Conservation (phyloP, 495 filamentous ascomycete genomes). For the Aspergillus baeticus region DNA sequence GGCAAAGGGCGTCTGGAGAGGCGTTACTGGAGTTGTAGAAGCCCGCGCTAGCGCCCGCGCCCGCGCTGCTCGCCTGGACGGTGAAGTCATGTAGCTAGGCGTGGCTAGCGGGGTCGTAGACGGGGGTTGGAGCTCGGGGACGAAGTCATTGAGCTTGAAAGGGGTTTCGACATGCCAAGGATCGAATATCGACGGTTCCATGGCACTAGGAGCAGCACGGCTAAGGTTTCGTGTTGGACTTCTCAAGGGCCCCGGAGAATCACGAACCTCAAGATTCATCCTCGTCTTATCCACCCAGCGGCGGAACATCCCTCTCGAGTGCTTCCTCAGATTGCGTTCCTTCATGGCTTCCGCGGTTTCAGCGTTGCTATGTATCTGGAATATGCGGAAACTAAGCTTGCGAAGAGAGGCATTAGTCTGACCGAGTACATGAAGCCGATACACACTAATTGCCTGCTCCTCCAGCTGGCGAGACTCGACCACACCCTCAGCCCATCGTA, state of each 20-base stretch:
- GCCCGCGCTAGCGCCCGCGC: conserved; percentile 49
- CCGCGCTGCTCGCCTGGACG: conserved; percentile 55
- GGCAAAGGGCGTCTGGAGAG: conserved; percentile 46
- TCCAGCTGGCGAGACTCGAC: conserved; percentile 42
- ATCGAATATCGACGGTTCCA: conserved; percentile 37
- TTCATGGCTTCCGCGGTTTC: conserved; percentile 54
- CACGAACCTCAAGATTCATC: conserved; percentile 34
- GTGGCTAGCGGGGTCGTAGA: conserved; percentile 46
- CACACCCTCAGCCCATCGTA: conserved; percentile 44
- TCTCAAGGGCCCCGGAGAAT: conserved; percentile 34
- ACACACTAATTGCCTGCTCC: conserved; percentile 47
- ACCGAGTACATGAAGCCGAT: conserved; percentile 46
- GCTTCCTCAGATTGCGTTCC: conserved; percentile 54
- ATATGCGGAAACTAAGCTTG: conserved; percentile 51
- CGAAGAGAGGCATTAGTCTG: conserved; percentile 44
- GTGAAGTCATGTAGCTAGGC: conserved; percentile 55
- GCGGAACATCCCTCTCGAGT: conserved; percentile 56
- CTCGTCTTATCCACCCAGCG: conserved; percentile 56
- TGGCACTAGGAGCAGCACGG: conserved; percentile 25
- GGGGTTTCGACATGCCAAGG: conserved; percentile 47
- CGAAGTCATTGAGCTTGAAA: conserved; percentile 47
- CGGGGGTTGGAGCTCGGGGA: conserved; percentile 31
- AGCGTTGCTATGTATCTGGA: conserved; percentile 44
- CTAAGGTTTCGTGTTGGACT: conserved; percentile 33
- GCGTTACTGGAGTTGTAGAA: conserved; percentile 53